These are phyloP conservation scores for Candida morakotiae DNA, from an alignment of 805 yeast genomes.

Conservation along the genomic window DNA sequence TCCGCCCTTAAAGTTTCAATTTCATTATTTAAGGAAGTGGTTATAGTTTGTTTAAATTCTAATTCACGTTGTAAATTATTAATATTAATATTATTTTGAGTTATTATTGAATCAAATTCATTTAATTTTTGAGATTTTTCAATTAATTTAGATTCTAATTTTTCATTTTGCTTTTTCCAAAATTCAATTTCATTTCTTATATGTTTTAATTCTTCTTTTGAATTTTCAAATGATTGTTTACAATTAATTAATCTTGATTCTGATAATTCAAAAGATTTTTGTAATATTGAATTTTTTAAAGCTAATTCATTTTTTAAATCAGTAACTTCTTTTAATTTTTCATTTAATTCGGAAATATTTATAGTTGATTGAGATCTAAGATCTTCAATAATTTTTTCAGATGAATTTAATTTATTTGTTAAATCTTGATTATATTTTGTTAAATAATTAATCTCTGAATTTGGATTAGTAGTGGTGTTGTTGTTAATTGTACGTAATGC, in stretches of 20 bases:
- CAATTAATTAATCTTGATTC: constrained; percentile 50
- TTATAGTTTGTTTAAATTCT: constrained; percentile 44
- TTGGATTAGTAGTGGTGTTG: constrained; percentile 4
- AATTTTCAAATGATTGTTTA: constrained; percentile 24
- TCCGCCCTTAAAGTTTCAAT: constrained; percentile 53
- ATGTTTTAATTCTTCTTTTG: constrained; percentile 24
- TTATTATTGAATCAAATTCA: constrained; percentile 44
- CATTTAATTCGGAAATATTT: constrained; percentile 46
- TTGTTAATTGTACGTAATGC: constrained; percentile 40
- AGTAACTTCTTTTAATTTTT: constrained; percentile 23
- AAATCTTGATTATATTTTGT: constrained; percentile 26
- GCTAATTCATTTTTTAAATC: constrained; percentile 38
- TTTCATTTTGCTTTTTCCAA: constrained; percentile 40
- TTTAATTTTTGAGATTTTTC: constrained; percentile 47
- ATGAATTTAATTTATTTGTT: constrained; percentile 28
- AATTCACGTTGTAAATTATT: constrained; percentile 54
- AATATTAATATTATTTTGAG: constrained; percentile 42
- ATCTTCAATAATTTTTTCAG: constrained; percentile 31
- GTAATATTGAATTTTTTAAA: constrained; percentile 49
- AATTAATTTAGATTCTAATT: constrained; percentile 33
- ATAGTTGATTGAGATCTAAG: constrained; percentile 35
- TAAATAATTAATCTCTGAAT: constrained; percentile 20
- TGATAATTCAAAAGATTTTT: constrained; percentile 50
- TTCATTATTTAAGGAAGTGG: constrained; percentile 49
- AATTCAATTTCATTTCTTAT: constrained; percentile 26